Conservation (phyloP, 2,329 filamentous ascomycete genomes). For the Penicillium sp. region DNA sequence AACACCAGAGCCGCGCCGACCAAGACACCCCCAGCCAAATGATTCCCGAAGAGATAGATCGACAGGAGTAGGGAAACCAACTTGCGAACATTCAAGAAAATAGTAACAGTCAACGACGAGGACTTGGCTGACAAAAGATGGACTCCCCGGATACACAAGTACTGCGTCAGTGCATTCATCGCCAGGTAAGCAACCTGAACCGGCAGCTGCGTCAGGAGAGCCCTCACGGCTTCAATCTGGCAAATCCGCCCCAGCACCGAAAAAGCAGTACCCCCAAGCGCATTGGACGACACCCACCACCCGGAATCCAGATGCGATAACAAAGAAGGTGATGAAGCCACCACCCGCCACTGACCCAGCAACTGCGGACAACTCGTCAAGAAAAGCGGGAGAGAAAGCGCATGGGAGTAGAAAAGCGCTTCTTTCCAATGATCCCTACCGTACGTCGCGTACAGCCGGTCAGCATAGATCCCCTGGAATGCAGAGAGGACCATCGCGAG, state of each 20-base stretch:
- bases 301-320: slow-evolving; percentile 13
- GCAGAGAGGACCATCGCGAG: slow-evolving; percentile 86
- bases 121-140: slow-evolving; percentile 87
- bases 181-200: slow-evolving; percentile 39
- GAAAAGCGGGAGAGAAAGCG: slow-evolving; percentile 46
- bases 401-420: slow-evolving; percentile 88
- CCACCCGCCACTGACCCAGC: slow-evolving; percentile 33
- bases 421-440: slow-evolving; percentile 85
- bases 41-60: slow-evolving; percentile 91
- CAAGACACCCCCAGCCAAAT: slow-evolving; percentile 71
- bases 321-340: slow-evolving; percentile 35
- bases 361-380: slow-evolving; percentile 36
- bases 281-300: background rate
- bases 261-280: slow-evolving; percentile 4
- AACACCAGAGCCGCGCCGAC: slow-evolving; percentile 84
- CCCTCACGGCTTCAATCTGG: slow-evolving; percentile 19
- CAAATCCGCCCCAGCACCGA: slow-evolving; percentile 12
- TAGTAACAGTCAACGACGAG: slow-evolving; percentile 90
- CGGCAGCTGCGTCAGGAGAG: slow-evolving; percentile 28
- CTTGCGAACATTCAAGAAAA: slow-evolving; percentile 93
- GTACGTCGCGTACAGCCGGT: slow-evolving; percentile 81
- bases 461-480: slow-evolving; percentile 92
- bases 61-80: slow-evolving; percentile 86
- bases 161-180: slow-evolving; percentile 74
- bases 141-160: slow-evolving; percentile 91